Conservation (phyloP, 1,139 yeast species). For the Candida anutae region DNA sequence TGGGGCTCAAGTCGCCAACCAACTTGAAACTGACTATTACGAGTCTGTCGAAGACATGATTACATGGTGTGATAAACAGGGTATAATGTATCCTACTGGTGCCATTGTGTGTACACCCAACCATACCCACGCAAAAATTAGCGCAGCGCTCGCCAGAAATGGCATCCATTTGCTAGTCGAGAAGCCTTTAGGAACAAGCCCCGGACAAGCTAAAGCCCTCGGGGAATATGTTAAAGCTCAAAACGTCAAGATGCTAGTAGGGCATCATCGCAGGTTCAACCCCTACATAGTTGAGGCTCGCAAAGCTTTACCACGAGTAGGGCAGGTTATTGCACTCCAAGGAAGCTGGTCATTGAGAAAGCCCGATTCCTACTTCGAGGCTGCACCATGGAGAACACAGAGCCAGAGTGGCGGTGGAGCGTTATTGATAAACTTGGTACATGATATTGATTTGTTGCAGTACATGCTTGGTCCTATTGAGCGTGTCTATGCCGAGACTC, state of each 20-base stretch:
- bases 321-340: too few species aligned
- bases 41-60: conserved; percentile 20
- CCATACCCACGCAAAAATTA: conserved; percentile 29
- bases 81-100: conserved; percentile 22
- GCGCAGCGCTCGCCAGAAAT: too few species aligned
- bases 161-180: too few species aligned
- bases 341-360: conserved; percentile 34
- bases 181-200: too few species aligned
- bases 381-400: conserved; percentile 30
- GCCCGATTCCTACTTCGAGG: conserved; percentile 23
- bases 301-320: too few species aligned
- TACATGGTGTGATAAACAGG: conserved; percentile 15
- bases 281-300: too few species aligned
- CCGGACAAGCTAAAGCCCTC: too few species aligned
- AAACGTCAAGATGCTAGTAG: too few species aligned
- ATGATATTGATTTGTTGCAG: conserved; percentile 32
- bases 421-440: conserved; percentile 31
- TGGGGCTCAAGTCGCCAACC: conserved; percentile 16
- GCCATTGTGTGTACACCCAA: conserved; percentile 37
- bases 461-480: conserved; percentile 32
- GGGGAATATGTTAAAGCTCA: too few species aligned
- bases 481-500: conserved; percentile 29
- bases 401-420: conserved; percentile 31
- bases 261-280: too few species aligned
- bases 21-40: conserved; percentile 22